A percentile compares a stretch with the other conserved stretches of the same genome.
These are phyloP conservation scores for Sugiyamaella mastotermitis DNA, from an alignment of 805 yeast genomes.

Conservation along the genomic window DNA sequence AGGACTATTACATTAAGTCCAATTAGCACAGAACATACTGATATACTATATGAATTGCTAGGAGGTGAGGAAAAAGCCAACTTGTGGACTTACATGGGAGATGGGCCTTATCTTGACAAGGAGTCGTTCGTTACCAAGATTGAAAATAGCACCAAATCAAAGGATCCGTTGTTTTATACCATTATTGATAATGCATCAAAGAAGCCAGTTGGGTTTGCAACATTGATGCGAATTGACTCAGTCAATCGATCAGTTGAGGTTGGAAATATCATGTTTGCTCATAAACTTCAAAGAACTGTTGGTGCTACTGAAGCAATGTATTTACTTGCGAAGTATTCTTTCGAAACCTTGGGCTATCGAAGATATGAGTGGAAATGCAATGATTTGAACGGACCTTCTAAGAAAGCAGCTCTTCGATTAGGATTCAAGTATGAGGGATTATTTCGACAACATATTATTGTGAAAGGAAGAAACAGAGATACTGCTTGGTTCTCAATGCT, in stretches of 20 bases:
- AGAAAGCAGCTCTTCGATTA: constrained; percentile 28
- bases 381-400: constrained; percentile 27
- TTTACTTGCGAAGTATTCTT: constrained; percentile 27
- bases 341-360: constrained; percentile 27
- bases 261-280: constrained; percentile 27
- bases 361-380: constrained; percentile 34
- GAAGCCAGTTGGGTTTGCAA: constrained; percentile 26
- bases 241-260: constrained; percentile 26
- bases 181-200: constrained; percentile 20
- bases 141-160: neutral
- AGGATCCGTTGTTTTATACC: constrained; percentile 20
- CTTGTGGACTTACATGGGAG: constrained; percentile 21
- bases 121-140: constrained; percentile 12
- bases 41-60: constrained; percentile 13
- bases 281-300: constrained; percentile 21
- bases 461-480: constrained; percentile 29
- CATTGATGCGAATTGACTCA: constrained; percentile 27
- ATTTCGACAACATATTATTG: constrained; percentile 27
- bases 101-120: constrained; percentile 14
- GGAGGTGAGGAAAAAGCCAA: constrained; percentile 5
- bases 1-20: constrained; percentile 10
- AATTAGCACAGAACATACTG: constrained; percentile 9
- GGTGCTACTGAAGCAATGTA: constrained; percentile 31
- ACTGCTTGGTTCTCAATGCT: constrained; percentile 30
- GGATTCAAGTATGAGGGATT: constrained; percentile 32